Base-by-base conservation (phyloP, 179 eudicot genomes). In the Gypsophila paniculata region DNA sequence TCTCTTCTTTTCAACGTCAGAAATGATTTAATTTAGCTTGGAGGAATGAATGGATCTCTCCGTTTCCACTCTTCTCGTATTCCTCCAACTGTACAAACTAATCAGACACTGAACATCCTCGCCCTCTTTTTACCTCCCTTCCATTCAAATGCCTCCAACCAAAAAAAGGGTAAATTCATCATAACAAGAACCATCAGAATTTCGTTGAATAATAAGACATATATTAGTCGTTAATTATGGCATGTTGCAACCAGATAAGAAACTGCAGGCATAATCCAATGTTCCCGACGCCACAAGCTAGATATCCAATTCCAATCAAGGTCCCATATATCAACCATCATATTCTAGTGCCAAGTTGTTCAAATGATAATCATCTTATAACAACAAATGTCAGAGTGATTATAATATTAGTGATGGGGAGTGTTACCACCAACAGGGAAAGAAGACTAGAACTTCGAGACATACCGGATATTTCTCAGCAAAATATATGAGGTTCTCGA, bases 401-500 rank as follows among this genome's bases (percentile, higher is more conserved):
- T 21, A 65, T 11, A n/a, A 61, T 61, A 17, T 6, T 2, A 25
- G 63, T 22, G 32, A 59, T 34, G 13, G 23, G 63, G 26, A 17
- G 60, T 49, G 19, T 34, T 54, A 63, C 18, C 57, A 36, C 59
- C 36, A 48, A 72, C 76, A 68, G 39, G n/a, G 34, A 51, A 58
- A 23, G 15, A 65, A 61, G 39, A 68, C 12, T 14, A 48, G 38
- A 73, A 71, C 39, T 60, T 25, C 72, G 38, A 74, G 42, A 81
- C 96, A 34, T 53, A 95, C 99, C 91, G 93, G 97, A 76, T 86
- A 90, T 59, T 72, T 84, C 81, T 85, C 87, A 66, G 99, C 99
- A 73, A 90, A 95, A 82, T 76, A 95, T 68, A 95, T 89, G 60
- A 95, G 91, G 80, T 95, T 95, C 85, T 95, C 93, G 68, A 95